Evolutionary conservation across 1,284 basidiomycete species (phyloP).

Genomic region (Microbotryum lychnidis-dioicae): DNA sequence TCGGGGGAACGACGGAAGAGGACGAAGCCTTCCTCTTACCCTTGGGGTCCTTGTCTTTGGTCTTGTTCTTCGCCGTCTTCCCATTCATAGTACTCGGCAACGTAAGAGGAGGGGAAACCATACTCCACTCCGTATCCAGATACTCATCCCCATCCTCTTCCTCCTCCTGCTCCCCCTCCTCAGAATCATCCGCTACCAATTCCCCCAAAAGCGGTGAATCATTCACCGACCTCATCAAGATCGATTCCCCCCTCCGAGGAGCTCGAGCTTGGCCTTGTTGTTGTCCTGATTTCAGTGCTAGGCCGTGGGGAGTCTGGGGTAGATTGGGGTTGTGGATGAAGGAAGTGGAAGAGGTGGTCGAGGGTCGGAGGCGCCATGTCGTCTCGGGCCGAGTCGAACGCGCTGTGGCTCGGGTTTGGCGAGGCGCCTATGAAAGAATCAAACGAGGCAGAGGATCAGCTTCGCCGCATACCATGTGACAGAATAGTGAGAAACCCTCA

Average conservation of each 20-base stretch:
- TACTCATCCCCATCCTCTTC: slow-evolving; percentile 20
- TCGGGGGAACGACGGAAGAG: not conserved
- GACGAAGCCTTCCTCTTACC: not conserved
- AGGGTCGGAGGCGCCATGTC: not conserved
- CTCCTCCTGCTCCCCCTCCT: not conserved
- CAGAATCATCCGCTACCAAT: slow-evolving; percentile 13
- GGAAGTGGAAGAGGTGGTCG: not conserved
- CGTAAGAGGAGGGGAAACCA: slow-evolving; percentile 12
- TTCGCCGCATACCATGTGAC: not conserved
- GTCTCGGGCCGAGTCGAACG: too few relatives aligned
- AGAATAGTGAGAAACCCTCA: not conserved
- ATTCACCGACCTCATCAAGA: slow-evolving; percentile 18
- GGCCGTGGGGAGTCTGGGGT: slow-evolving; percentile 1
- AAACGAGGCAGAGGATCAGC: not conserved
- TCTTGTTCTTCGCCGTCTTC: not conserved
- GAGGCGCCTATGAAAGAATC: not conserved
- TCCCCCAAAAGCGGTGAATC: slow-evolving; percentile 17
- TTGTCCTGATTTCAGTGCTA: not conserved
- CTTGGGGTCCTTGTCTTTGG: not conserved
- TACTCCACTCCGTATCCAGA: slow-evolving; percentile 11
- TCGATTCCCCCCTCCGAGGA: slow-evolving; percentile 17
- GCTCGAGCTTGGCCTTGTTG: not conserved
- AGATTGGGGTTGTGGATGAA: slow-evolving; percentile 1
- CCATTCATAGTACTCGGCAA: not conserved
- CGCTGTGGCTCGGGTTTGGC: not conserved